phyloP scores from a whole-genome alignment of 2,329 filamentous ascomycete genomes.

The Aspergillus ustus region DNA sequence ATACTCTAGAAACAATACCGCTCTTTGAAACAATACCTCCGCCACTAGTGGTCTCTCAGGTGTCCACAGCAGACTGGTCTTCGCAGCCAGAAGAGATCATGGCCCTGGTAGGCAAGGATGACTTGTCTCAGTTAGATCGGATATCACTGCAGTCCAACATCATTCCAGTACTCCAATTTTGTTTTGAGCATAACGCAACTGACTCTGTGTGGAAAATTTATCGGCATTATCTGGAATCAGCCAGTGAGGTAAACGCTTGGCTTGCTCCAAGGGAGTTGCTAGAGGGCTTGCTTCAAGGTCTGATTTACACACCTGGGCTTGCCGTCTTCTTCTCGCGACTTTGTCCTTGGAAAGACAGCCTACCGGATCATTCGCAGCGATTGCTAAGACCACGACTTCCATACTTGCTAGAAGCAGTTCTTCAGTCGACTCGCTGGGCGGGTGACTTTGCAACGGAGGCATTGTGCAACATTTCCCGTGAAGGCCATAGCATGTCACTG shows the following conservation, averaged over 20 bases:
- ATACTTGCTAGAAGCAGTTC: background rate
- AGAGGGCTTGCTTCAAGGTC: background rate
- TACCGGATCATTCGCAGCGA: background rate
- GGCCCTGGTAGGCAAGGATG: background rate
- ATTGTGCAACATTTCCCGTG: background rate
- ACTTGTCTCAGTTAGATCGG: background rate
- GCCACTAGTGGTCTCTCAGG: background rate
- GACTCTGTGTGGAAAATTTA: background rate
- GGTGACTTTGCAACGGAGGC: background rate
- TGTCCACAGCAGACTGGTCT: background rate
- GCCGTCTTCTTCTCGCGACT: background rate
- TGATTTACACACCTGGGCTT: background rate
- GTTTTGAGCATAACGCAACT: slow-evolving; percentile 1
- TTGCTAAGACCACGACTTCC: background rate
- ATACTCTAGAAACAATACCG: background rate
- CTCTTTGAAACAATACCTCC: background rate
- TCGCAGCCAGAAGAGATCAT: background rate
- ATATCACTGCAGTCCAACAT: background rate
- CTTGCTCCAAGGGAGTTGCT: background rate
- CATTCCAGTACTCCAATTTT: slow-evolving; percentile 1
- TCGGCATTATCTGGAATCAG: background rate
- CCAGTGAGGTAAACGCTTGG: background rate
- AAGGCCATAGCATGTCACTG: background rate
- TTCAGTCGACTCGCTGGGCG: background rate
- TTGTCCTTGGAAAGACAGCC: background rate